Percentiles rank a stretch among this genome's conserved stretches.
Conservation (phyloP, 164 flowering plant species). For the Chimonanthus salicifolius region DNA sequence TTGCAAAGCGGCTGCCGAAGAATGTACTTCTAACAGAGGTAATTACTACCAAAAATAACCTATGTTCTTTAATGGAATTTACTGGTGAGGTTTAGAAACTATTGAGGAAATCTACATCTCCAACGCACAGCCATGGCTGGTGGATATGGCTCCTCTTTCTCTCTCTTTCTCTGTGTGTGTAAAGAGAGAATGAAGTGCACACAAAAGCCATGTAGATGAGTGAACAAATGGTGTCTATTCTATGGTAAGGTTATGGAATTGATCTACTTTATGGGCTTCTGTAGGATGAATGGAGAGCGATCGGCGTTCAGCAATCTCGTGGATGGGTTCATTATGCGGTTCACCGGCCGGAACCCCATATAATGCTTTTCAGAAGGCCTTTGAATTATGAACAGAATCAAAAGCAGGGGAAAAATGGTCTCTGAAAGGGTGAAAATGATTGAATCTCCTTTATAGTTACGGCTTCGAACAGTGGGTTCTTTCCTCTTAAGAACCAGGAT, state of each 20-base stretch:
- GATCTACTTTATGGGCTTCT: not conserved
- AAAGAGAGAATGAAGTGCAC: too few species aligned
- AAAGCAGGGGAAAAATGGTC: constrained; percentile 21
- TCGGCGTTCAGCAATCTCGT: constrained; percentile 94
- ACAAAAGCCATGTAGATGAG: too few species aligned
- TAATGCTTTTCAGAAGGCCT: constrained; percentile 95
- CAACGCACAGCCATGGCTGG: too few species aligned
- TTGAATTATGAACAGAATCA: constrained; percentile 76
- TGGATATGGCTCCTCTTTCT: too few species aligned
- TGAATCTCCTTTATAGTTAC: too few species aligned
- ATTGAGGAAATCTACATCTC: too few species aligned
- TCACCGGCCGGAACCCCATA: constrained; percentile 93
- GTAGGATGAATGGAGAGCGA: constrained; percentile 90
- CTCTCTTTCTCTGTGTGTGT: too few species aligned
- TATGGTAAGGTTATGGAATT: too few species aligned
- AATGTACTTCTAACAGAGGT: constrained; percentile 87
- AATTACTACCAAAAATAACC: not conserved
- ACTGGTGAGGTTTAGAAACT: not conserved
- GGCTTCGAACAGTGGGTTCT: too few species aligned
- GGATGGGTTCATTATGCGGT: constrained; percentile 96
- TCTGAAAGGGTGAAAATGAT: not conserved
- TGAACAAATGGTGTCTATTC: too few species aligned
- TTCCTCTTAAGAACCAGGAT: too few species aligned
- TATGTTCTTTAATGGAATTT: not conserved
- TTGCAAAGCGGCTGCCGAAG: constrained; percentile 78